A percentile compares a stretch with the other conserved stretches of the same genome.
Conservation (phyloP, 169 alveolate genomes). For the Cryptosporidium xiaoi region DNA sequence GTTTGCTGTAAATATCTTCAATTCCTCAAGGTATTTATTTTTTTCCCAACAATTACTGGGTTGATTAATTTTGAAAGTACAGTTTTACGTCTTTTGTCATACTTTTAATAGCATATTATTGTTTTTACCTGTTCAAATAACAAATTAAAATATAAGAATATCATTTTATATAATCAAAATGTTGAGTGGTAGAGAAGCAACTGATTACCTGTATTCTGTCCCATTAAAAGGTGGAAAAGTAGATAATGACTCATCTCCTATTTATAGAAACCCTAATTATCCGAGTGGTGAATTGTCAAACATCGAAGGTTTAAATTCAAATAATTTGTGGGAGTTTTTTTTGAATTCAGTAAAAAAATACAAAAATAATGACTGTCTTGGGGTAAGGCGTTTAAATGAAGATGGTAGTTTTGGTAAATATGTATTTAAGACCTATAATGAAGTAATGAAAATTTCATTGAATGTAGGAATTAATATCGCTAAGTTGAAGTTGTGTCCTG, state of each 20-base stretch:
- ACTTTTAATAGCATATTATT: no score
- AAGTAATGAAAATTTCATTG: slow-evolving; percentile 25
- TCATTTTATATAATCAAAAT: no score
- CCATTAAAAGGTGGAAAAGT: neutral
- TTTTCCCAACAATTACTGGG: no score
- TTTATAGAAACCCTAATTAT: slow-evolving; percentile 60
- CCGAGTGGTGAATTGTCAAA: slow-evolving; percentile 33
- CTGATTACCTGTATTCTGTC: neutral
- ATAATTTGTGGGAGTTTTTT: slow-evolving; percentile 57
- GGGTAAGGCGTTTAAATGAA: slow-evolving; percentile 17
- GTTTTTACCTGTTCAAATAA: no score
- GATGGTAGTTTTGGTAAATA: slow-evolving; percentile 61
- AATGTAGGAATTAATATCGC: slow-evolving; percentile 34
- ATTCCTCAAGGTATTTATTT: no score
- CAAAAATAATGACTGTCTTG: slow-evolving; percentile 22
- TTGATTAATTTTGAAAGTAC: no score
- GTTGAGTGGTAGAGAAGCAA: no score
- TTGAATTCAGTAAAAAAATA: slow-evolving; percentile 34
- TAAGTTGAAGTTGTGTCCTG: slow-evolving; percentile 23
- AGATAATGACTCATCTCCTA: slow-evolving; percentile 34
- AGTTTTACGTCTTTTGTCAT: no score
- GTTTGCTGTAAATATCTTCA: no score
- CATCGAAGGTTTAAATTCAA: slow-evolving; percentile 39
- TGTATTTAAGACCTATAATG: slow-evolving; percentile 38
- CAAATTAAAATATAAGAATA: no score